phyloP scores from a whole-genome alignment of 257 asterid genomes.

The Salvia rosmarinus region DNA sequence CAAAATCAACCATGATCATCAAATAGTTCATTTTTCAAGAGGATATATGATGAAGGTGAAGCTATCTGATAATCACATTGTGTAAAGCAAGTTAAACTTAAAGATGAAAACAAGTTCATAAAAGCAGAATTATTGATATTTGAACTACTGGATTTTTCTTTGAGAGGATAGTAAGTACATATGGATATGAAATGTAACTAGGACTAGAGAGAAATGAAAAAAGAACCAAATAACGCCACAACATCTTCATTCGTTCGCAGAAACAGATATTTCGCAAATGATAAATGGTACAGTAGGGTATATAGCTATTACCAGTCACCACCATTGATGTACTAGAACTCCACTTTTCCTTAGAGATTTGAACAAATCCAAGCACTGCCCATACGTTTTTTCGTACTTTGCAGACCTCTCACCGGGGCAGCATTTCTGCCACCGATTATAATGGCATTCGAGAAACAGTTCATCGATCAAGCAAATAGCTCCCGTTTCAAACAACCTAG shows the following conservation, averaged over 20 bases:
- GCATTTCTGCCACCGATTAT: slow-evolving; percentile 96
- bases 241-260: slow-evolving; percentile 40
- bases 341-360: slow-evolving; percentile 80
- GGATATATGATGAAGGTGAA: background rate
- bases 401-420: slow-evolving; percentile 90
- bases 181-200: slow-evolving; percentile 26
- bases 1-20: background rate
- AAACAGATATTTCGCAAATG: slow-evolving; percentile 22
- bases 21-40: background rate
- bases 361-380: slow-evolving; percentile 81
- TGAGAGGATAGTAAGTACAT: slow-evolving; percentile 38
- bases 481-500: slow-evolving; percentile 78
- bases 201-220: background rate
- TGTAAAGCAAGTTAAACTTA: background rate
- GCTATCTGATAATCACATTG: slow-evolving; percentile 1
- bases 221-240: slow-evolving; percentile 27
- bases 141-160: slow-evolving; percentile 34
- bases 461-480: slow-evolving; percentile 93
- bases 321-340: slow-evolving; percentile 98
- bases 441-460: slow-evolving; percentile 92
- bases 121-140: slow-evolving; percentile 27
- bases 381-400: slow-evolving; percentile 79
- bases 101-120: background rate
- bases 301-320: slow-evolving; percentile 58
- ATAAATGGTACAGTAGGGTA: slow-evolving; percentile 24